These are phyloP conservation scores for Neonectria neomacrospora DNA, from an alignment of 2,329 filamentous ascomycete species.

Conservation along the genomic window DNA sequence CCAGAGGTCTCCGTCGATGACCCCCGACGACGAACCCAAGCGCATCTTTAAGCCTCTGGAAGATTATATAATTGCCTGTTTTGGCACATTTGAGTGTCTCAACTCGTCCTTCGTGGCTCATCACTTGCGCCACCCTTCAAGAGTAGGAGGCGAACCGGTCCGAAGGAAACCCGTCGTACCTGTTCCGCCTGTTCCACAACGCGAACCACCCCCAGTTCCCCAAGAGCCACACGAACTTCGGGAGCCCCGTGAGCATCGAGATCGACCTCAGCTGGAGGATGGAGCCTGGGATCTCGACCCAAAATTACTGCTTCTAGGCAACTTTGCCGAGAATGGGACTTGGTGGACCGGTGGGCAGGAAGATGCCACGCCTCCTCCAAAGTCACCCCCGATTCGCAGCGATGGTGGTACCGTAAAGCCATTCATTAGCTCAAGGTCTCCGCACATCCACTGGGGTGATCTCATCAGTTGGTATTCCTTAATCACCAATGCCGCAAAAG, in stretches of 20 bases:
- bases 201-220: slow-evolving; percentile 49
- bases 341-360: slow-evolving; percentile 80
- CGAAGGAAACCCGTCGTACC: slow-evolving; percentile 41
- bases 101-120: slow-evolving; percentile 77
- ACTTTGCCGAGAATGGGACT: slow-evolving; percentile 82
- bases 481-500: slow-evolving; percentile 73
- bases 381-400: slow-evolving; percentile 29
- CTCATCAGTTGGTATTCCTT: slow-evolving; percentile 79
- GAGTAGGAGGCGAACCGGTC: slow-evolving; percentile 40
- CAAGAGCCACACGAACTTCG: slow-evolving; percentile 48
- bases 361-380: slow-evolving; percentile 38
- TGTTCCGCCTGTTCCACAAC: slow-evolving; percentile 32
- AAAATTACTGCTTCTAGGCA: slow-evolving; percentile 78
- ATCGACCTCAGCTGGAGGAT: slow-evolving; percentile 34
- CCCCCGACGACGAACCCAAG: slow-evolving; percentile 55
- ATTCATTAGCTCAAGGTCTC: slow-evolving; percentile 55
- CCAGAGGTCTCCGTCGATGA: slow-evolving; percentile 32
- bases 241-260: slow-evolving; percentile 36
- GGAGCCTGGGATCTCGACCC: slow-evolving; percentile 70
- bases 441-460: slow-evolving; percentile 79
- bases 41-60: slow-evolving; percentile 80
- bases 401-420: slow-evolving; percentile 34
- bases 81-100: slow-evolving; percentile 76
- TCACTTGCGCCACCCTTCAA: slow-evolving; percentile 49
- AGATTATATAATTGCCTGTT: slow-evolving; percentile 77